Base-by-base conservation (phyloP, 129 eudicot genomes). In the Saposhnikovia divaricata region DNA sequence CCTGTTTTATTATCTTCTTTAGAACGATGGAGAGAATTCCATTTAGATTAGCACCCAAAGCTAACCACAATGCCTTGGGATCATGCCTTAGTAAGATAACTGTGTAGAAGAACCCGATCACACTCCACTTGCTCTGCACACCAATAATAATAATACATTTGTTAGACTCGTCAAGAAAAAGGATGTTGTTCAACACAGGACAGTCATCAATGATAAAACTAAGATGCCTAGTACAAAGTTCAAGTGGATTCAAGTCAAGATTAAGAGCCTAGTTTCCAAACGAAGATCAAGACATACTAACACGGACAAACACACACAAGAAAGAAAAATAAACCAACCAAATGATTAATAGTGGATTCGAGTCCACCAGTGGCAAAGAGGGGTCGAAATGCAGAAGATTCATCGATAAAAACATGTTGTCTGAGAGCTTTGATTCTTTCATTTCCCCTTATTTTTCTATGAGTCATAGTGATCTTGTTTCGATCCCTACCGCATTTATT, bases 91-190 rank as follows among this genome's bases (percentile, higher is more conserved):
- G 77, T 6, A 91, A 74, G 46, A 94, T 1, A 19, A 86, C 21
- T 40, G 81, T 89, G 59, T 83, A 83, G 71, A 88, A 82, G 72
- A 83, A 39, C 31, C n/a, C 84, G 8, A 92, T 21, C 45, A 91
- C 82, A 28, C 87, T 13, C 97, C 93, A 91, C 85, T 92, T 91
- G 86, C 98, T 88, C 98, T 94, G 90, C 83, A 82, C 75, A 78
- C 81, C 78, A 78, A 78, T 11, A 39, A 78, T 11, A 39, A 78
- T 61, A 43, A 31, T 61, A 21, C 19, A 70, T 18, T 74, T 45
- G 59, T 59, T 42, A 72, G 34, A 80, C 9, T 39, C 11, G 11
- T 27, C 23, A 34, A 23, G 23, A 21, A 47, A 13, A 38, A 40
- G 37, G 28, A 1, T 51, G 23, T 51, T 51, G 8, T 15, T 34